Conservation (phyloP, 139 green algal species). For the Coelastrella sp. region DNA sequence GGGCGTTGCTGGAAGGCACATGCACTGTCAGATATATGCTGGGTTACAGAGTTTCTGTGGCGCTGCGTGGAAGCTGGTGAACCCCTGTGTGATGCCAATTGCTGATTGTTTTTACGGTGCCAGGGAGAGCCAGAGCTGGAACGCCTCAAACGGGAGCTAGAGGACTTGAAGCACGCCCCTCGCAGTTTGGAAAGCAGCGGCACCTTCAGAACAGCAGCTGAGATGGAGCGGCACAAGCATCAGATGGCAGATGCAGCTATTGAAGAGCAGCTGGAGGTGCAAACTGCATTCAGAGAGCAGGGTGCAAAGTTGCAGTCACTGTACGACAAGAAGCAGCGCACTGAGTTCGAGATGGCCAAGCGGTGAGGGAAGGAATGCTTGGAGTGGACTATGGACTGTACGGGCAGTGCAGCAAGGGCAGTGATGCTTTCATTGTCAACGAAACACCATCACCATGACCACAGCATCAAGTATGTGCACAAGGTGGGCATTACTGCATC, state of each 20-base stretch:
- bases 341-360: slow-evolving; percentile 79
- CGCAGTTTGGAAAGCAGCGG: slow-evolving; percentile 74
- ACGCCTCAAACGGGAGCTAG: slow-evolving; percentile 84
- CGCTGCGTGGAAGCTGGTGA: no score
- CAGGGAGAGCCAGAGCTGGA: slow-evolving; percentile 89
- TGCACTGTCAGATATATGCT: no score
- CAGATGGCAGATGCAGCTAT: slow-evolving; percentile 80
- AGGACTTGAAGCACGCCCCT: slow-evolving; percentile 83
- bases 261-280: slow-evolving; percentile 88
- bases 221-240: slow-evolving; percentile 84
- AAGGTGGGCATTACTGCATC: neutral
- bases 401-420: no score
- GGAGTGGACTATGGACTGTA: no score
- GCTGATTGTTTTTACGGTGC: neutral
- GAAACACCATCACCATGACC: no score
- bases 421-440: no score
- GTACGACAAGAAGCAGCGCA: slow-evolving; percentile 80
- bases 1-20: no score
- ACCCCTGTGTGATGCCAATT: neutral
- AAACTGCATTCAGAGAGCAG: slow-evolving; percentile 88
- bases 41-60: no score
- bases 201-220: slow-evolving; percentile 77
- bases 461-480: neutral
- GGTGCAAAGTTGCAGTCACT: slow-evolving; percentile 79
- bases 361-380: slow-evolving; percentile 47